phyloP scores from a whole-genome alignment of 2,329 filamentous ascomycete genomes.

The Trichoderma arundinaceum region DNA sequence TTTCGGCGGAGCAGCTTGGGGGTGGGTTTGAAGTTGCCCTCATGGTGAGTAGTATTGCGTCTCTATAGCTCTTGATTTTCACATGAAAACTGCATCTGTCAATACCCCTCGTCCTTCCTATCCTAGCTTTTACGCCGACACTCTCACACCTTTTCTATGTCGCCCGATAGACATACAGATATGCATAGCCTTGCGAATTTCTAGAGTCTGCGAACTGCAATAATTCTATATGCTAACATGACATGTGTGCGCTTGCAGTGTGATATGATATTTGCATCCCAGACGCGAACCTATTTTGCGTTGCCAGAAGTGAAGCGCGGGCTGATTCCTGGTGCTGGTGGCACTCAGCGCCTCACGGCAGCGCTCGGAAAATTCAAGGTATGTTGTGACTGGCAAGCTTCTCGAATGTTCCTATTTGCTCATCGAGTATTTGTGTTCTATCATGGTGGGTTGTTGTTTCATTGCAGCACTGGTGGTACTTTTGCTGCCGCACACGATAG shows the following conservation, averaged over 20 bases:
- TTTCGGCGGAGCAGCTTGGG: slow-evolving; percentile 47
- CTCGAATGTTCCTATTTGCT: not conserved
- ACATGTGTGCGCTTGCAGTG: slow-evolving; percentile 39
- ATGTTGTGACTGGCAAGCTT: slow-evolving; percentile 30
- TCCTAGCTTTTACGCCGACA: slow-evolving; percentile 1
- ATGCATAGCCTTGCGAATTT: slow-evolving; percentile 8
- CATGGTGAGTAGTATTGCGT: slow-evolving; percentile 44
- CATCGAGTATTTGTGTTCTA: slow-evolving; percentile 1
- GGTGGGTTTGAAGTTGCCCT: slow-evolving; percentile 58
- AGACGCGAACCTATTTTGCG: slow-evolving; percentile 44
- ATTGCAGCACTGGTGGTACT: slow-evolving; percentile 16
- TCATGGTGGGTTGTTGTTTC: slow-evolving; percentile 15
- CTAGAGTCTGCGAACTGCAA: not conserved
- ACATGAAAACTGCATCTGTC: slow-evolving; percentile 17
- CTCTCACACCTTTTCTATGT: not conserved
- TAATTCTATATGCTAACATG: not conserved
- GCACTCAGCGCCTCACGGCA: slow-evolving; percentile 49
- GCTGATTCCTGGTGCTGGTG: slow-evolving; percentile 50
- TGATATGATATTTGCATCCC: slow-evolving; percentile 48
- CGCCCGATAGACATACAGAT: slow-evolving; percentile 24
- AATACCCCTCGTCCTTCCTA: slow-evolving; percentile 11
- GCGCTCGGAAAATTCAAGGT: slow-evolving; percentile 51
- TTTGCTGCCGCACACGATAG: slow-evolving; percentile 10
- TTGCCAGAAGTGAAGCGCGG: slow-evolving; percentile 50
- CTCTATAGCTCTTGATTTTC: not conserved